Base-by-base conservation (phyloP, 1,284 basidiomycete genomes). In the Ceratobasidium papillatum region DNA sequence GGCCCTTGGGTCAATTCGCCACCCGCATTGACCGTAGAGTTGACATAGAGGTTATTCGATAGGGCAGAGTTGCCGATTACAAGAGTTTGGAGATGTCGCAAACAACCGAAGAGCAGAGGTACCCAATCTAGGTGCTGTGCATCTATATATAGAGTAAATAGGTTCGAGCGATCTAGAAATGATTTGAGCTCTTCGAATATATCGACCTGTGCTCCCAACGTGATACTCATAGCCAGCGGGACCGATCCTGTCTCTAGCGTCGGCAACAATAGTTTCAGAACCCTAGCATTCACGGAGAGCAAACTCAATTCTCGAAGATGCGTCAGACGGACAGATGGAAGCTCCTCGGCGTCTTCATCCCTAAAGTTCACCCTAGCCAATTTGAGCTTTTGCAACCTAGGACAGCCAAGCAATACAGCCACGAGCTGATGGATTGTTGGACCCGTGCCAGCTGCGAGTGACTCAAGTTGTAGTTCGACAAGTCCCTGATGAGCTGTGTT, bases 281-380 rank as follows among this genome's bases (percentile, higher is more conserved):
- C 58, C 12, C 17, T 17, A 47, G 25, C 17, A 19, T 30, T 32
- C 8, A 27, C 54, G 19, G 9, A 52, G 30, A 59, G 52, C 54
- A 71, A 17, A 27, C 47, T 59, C 41, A 71, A 30, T 8, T 36
- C 52, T 27, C 45, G 34, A 5, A 71, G 54, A 34, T 59, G 25
- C 9, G 12, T 25, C 34, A 71, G 66, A 19, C 14, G 43, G 11
- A 59, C 54, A 47, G 54, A 41, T n/a, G 54, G n/a, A 8, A 47
- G 11, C 25, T 49, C 66, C 12, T 71, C 54, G 5, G 25, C n/a
- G 14, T 30, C 52, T 25, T 58, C 66, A 25, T 58, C 4, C 30
- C 52, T 59, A 43, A 71, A 45, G 34, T 41, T 49, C 54, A 71
- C 27, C 32, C 66, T 41, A 1, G 66, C 66, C 12, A 71, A 36